phyloP scores from a whole-genome alignment of 2,329 filamentous ascomycete genomes.

The Aspergillus terreus region DNA sequence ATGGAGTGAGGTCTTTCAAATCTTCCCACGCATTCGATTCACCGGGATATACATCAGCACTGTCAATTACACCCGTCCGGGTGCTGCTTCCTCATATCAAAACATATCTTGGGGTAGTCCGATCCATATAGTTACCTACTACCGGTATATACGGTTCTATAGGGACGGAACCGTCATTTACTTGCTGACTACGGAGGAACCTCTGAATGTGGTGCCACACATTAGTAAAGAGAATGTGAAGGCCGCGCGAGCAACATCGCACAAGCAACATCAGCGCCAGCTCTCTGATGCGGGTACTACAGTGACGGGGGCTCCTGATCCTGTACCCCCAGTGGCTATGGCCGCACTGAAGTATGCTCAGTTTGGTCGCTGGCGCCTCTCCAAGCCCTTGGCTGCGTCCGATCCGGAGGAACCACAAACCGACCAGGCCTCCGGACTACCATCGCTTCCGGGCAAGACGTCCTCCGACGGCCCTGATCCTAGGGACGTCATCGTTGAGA shows the following conservation, averaged over 20 bases:
- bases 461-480: conserved; percentile 27
- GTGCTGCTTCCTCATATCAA: conserved; percentile 63
- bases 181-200: conserved; percentile 76
- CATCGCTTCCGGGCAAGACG: conserved; percentile 14
- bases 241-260: conserved; percentile 26
- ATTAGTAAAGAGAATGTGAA: conserved; percentile 68
- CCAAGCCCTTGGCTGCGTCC: conserved; percentile 42
- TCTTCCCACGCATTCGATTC: conserved; percentile 82
- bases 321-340: conserved; percentile 37
- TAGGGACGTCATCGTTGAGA: conserved; percentile 74
- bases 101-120: conserved; percentile 74
- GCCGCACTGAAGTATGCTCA: conserved; percentile 66
- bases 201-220: conserved; percentile 80
- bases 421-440: conserved; percentile 34
- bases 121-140: conserved; percentile 95
- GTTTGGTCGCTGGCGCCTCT: conserved; percentile 63
- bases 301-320: conserved; percentile 22
- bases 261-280: conserved; percentile 37
- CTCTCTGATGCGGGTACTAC: conserved; percentile 38
- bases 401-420: conserved; percentile 15
- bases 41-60: conserved; percentile 96
- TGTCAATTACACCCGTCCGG: conserved; percentile 87
- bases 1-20: conserved; percentile 71
- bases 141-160: conserved; percentile 93
- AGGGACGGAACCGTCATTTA: conserved; percentile 81